A percentile compares a stretch with the other conserved stretches of the same genome.
These are phyloP conservation scores for Dittrichia graveolens DNA, from an alignment of 129 eudicot genomes.

Conservation along the genomic window DNA sequence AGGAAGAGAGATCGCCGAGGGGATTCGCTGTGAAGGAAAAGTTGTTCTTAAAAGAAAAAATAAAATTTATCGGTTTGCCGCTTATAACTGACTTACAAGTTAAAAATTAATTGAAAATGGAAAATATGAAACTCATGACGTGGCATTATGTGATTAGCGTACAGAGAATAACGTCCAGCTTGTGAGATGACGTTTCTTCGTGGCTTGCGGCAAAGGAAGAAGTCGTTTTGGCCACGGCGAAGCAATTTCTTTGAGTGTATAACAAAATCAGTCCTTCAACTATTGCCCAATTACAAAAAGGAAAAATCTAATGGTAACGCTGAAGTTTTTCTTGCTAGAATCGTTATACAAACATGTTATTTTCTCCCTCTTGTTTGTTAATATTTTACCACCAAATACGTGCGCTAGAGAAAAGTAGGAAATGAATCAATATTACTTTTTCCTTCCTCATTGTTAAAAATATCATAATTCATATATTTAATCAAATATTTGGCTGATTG, in stretches of 20 bases:
- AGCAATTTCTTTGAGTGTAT: constrained; percentile 13
- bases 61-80: constrained; percentile 39
- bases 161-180: constrained; percentile 36
- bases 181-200: constrained; percentile 15
- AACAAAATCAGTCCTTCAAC: constrained; percentile 25
- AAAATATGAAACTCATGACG: constrained; percentile 30
- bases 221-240: constrained; percentile 29
- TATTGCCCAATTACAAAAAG: not conserved
- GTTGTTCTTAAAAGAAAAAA: not conserved
- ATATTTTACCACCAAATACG: too few relatives aligned
- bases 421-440: too few relatives aligned
- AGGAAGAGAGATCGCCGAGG: constrained; percentile 29
- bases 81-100: constrained; percentile 37
- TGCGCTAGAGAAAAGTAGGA: too few relatives aligned
- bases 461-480: too few relatives aligned
- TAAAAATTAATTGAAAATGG: not conserved
- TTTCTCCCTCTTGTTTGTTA: too few relatives aligned
- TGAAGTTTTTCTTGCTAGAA: too few relatives aligned
- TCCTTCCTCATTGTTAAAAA: too few relatives aligned
- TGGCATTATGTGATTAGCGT: constrained; percentile 43
- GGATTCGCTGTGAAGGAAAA: constrained; percentile 15
- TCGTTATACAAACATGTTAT: too few relatives aligned
- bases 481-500: too few relatives aligned
- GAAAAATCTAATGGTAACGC: not conserved
- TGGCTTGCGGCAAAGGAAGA: constrained; percentile 25